Evolutionary conservation across 2,329 filamentous ascomycete genomes (phyloP), one percentile per base, ranked within the genome.

Genomic region (Cercospora sojina): DNA sequence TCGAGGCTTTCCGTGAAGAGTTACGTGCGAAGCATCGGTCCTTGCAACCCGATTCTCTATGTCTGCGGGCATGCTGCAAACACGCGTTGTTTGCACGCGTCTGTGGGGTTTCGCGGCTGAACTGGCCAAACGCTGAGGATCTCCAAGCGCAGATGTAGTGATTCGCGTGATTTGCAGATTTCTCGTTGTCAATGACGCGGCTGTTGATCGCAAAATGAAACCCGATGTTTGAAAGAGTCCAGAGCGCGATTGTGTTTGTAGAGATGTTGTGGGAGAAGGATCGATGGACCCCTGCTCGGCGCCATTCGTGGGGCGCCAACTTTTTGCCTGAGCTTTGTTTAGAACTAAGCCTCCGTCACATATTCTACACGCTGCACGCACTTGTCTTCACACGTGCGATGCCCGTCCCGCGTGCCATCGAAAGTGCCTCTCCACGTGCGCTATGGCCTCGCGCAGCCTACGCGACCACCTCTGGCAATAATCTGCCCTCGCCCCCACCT

Each of bases 1-100:
- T 29, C 69, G 66, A 61, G 59, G 56, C 49, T 31, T 61, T 41
- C 63, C 59, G 65, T 69, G 65, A 2, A 64, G 41, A 32, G 32
- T 31, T 59, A 18, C 16, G 29, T 53, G 31, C 23, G 59, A 29
- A 47, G 64, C 56, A 38, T 64, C 51, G 47, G 56, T 63, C 27
- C 51, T 38, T 58, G 64, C 9, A 51, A 32, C 57, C 25, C n/a
- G 64, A 47, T 32, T 60, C 31, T 27, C 43, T 61, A 67, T 67
- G 31, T 59, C 60, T 59, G 64, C 56, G 41, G 41, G 10, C 43
- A 47, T 49, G n/a, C 41, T 53, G 38, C 41, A 49, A 47, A 61
- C n/a, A 61, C 59, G 59, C 59, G 59, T 61, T 31, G 53, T 57
- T 61, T 43, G 55, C 41, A 64, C 62, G 62, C 62, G 62, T 64